Conservation (phyloP, 2,329 filamentous ascomycete species). For the Alternaria brassicicola region DNA sequence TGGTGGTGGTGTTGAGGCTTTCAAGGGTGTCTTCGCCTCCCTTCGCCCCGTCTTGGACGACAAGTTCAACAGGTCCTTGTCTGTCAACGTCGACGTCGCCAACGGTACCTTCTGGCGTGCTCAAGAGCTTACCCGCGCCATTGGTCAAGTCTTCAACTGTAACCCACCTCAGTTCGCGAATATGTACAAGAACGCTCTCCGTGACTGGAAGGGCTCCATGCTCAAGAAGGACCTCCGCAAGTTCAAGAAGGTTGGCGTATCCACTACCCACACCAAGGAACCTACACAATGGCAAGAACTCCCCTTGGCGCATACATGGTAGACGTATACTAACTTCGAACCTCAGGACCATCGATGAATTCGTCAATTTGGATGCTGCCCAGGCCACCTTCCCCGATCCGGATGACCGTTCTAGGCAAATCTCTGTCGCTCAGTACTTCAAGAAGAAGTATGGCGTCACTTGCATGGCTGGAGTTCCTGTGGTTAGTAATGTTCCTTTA, state of each 20-base stretch:
- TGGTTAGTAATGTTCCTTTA: slow-evolving; percentile 51
- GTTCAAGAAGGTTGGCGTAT: slow-evolving; percentile 51
- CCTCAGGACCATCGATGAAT: slow-evolving; percentile 53
- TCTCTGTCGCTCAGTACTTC: slow-evolving; percentile 65
- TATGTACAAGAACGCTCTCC: slow-evolving; percentile 26
- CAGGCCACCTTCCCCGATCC: slow-evolving; percentile 60
- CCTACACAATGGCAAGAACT: slow-evolving; percentile 48
- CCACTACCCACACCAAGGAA: slow-evolving; percentile 47
- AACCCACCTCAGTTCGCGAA: slow-evolving; percentile 25
- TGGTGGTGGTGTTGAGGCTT: slow-evolving; percentile 72
- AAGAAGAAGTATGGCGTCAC: slow-evolving; percentile 57
- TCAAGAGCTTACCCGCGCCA: slow-evolving; percentile 46
- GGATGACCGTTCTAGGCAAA: slow-evolving; percentile 62
- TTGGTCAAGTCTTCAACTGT: slow-evolving; percentile 36
- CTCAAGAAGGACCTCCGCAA: slow-evolving; percentile 50
- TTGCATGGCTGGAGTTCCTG: slow-evolving; percentile 58
- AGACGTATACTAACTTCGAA: neutral
- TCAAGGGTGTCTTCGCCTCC: slow-evolving; percentile 89
- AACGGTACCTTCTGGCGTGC: slow-evolving; percentile 86
- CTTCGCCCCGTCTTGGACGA: slow-evolving; percentile 72
- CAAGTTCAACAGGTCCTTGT: slow-evolving; percentile 64
- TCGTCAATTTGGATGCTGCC: slow-evolving; percentile 53
- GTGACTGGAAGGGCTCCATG: slow-evolving; percentile 33
- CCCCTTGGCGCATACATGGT: neutral
- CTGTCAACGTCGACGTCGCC: slow-evolving; percentile 88